Percentiles rank a stretch among this genome's conserved stretches.
Conservation (phyloP, 1,284 basidiomycete genomes). For the Vanrija sp. region DNA sequence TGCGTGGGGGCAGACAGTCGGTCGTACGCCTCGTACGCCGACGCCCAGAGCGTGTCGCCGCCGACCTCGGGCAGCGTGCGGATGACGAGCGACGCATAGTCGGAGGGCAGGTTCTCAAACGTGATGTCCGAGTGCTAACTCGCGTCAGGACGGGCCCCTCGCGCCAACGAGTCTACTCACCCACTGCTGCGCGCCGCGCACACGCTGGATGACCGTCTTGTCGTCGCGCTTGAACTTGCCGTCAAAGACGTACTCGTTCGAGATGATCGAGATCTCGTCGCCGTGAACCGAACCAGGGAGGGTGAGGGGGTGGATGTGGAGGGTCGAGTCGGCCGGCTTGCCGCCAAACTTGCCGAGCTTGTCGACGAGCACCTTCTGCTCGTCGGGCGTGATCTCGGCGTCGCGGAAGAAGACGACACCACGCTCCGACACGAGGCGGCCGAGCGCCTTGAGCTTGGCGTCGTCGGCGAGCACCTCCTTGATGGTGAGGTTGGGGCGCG, state of each 20-base stretch:
- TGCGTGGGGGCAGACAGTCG: slow-evolving; percentile 57
- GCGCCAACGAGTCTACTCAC: neutral
- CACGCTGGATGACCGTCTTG: slow-evolving; percentile 13
- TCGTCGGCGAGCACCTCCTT: slow-evolving; percentile 28
- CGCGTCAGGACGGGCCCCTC: neutral
- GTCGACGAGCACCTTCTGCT: slow-evolving; percentile 52
- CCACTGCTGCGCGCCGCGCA: slow-evolving; percentile 1
- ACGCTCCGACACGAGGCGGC: slow-evolving; percentile 56
- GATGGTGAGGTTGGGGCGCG: slow-evolving; percentile 25
- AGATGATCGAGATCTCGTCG: slow-evolving; percentile 55
- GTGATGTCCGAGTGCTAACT: slow-evolving; percentile 56
- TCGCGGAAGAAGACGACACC: slow-evolving; percentile 66
- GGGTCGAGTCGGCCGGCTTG: slow-evolving; percentile 55
- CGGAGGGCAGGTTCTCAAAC: slow-evolving; percentile 62
- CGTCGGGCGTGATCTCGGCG: slow-evolving; percentile 52
- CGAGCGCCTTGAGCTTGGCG: slow-evolving; percentile 28
- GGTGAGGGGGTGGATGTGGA: slow-evolving; percentile 64
- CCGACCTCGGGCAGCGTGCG: slow-evolving; percentile 56
- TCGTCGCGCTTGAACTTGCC: slow-evolving; percentile 13
- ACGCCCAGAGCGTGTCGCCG: slow-evolving; percentile 52
- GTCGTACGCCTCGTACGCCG: slow-evolving; percentile 62
- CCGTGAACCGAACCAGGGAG: slow-evolving; percentile 49
- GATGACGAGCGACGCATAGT: slow-evolving; percentile 60
- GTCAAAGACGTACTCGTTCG: slow-evolving; percentile 47
- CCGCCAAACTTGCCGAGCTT: slow-evolving; percentile 57